phyloP scores from a whole-genome alignment of 2,329 filamentous ascomycete genomes.

The Metarhizium humberi region DNA sequence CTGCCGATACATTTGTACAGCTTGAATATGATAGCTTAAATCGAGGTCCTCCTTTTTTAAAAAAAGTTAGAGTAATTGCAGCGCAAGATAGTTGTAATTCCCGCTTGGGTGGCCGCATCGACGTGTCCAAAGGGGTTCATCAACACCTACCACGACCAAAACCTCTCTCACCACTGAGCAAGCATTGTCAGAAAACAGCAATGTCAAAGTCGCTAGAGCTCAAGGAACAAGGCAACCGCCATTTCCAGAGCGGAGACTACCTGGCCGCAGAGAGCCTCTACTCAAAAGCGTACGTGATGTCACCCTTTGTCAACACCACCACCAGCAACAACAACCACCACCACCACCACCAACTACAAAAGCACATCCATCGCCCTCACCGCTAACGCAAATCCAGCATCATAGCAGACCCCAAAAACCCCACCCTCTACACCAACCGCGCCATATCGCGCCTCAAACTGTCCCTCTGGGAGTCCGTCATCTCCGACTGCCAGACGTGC shows the following conservation, averaged over 20 bases:
- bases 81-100: too few relatives aligned
- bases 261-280: conserved; percentile 58
- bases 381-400: conserved; percentile 41
- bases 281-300: conserved; percentile 52
- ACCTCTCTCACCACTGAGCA: background rate
- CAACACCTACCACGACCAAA: background rate
- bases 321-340: background rate
- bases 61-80: too few relatives aligned
- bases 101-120: too few relatives aligned
- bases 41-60: too few relatives aligned
- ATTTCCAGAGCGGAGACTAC: conserved; percentile 58
- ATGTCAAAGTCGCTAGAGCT: conserved; percentile 31
- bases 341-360: too few relatives aligned
- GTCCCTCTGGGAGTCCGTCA: conserved; percentile 61
- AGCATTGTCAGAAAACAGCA: background rate
- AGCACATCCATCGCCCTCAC: too few relatives aligned
- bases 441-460: conserved; percentile 75
- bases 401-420: conserved; percentile 66
- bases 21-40: too few relatives aligned
- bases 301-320: conserved; percentile 4
- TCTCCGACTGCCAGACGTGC: conserved; percentile 67
- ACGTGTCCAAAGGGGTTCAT: too few relatives aligned
- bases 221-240: conserved; percentile 53
- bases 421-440: conserved; percentile 79
- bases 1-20: too few relatives aligned